These are phyloP conservation scores for Hsuehochloa calcarea DNA, from an alignment of 176 grass and related monocot species.

Conservation along the genomic window DNA sequence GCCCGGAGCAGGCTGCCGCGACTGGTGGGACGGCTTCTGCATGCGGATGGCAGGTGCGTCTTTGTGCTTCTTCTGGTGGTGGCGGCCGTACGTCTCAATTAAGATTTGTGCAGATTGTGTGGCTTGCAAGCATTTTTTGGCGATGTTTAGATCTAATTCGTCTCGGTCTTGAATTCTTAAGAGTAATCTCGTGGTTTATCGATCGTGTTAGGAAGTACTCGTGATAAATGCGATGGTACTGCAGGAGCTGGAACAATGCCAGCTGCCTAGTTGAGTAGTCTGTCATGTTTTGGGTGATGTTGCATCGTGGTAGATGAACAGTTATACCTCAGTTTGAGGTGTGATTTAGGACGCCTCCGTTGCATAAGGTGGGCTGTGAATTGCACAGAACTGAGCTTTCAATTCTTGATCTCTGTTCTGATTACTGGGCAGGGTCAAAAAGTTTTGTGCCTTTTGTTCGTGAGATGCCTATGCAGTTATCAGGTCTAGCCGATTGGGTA, in stretches of 20 bases:
- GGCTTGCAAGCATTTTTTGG: not conserved
- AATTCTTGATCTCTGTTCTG: not conserved
- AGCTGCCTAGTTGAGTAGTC: not conserved
- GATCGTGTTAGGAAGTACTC: not conserved
- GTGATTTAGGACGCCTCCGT: not conserved
- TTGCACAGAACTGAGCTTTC: not conserved
- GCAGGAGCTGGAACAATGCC: slow-evolving; percentile 23
- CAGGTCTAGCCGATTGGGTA: not conserved
- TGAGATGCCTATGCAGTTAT: not conserved
- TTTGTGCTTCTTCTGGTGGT: not conserved
- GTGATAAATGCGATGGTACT: slow-evolving; percentile 6
- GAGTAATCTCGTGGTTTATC: not conserved
- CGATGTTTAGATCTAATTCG: slow-evolving; percentile 42
- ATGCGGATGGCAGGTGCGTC: slow-evolving; percentile 49
- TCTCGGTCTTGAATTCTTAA: not conserved
- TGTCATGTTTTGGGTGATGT: slow-evolving; percentile 3
- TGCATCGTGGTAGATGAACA: not conserved
- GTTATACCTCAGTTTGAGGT: not conserved
- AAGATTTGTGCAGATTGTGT: slow-evolving; percentile 38
- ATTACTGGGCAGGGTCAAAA: not conserved
- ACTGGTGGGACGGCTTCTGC: slow-evolving; percentile 61
- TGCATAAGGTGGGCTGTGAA: not conserved
- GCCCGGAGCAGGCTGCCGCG: not conserved
- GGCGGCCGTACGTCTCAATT: not conserved
- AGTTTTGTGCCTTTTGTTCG: not conserved